Base-by-base conservation (phyloP, 192 early-diverging fungal species). In the Coemansia sp. region DNA sequence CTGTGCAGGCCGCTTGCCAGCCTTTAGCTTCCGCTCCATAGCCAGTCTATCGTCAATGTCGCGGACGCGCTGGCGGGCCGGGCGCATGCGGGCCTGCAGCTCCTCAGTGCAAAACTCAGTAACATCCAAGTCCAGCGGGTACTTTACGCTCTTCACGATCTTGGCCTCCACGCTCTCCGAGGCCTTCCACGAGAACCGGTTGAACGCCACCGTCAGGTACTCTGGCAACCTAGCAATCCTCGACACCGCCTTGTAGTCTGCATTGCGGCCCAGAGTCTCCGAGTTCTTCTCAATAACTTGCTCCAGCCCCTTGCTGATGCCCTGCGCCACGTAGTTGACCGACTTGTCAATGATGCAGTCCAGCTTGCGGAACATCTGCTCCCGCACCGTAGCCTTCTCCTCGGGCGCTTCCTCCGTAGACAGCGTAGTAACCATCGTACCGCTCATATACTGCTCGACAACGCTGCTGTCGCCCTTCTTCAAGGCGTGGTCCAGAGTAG, bases 141-240 rank as follows among this genome's bases (percentile, higher is more conserved):
- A 98, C 73, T 94, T 91, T 47, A 99, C 96, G 72, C 89, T 91
- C 68, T 95, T 94, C 61, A 97, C 75, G 76, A 99, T 98, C 76
- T 99, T 99, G 12, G 94, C 91, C 50, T 89, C 88, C 9, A 92
- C 83, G 33, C 84, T 78, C 62, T 92, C 91, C 8, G 86, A 72
- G 0, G 88, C 72, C 66, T 95, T 96, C 96, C 96, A 99, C 84
- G 92, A 95, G 77, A 98, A 97, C 16, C 97, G 88, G 36, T 95
- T 90, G 77, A 95, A 99, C 62, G 94, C 83, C 20, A 97, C 83
- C 0, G 94, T 88, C 55, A 99, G 72, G 73, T 99, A 99, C 14
- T 83, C 71, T 0, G 97, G 97, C 34, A 99, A 76, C 3, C 97
- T 86, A 6, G 85, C 88, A 18, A 99, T 90, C 26, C 88, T 83